Percentiles rank a stretch among this genome's conserved stretches.
Conservation (phyloP, 495 filamentous ascomycete genomes). For the Annulohypoxylon stygium region DNA sequence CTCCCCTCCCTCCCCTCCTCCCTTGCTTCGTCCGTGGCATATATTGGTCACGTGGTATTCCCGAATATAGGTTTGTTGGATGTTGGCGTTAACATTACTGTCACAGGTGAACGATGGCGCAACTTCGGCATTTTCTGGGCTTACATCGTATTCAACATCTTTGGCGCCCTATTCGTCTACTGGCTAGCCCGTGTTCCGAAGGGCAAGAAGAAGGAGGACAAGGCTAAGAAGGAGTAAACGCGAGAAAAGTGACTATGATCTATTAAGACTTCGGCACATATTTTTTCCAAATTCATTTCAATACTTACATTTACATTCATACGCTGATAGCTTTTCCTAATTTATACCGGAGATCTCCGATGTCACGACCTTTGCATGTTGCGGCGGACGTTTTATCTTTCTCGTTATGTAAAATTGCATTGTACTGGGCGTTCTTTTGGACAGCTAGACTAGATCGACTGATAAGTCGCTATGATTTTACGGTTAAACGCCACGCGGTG, state of each 20-base stretch:
- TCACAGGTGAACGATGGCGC: conserved; percentile 68
- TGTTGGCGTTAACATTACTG: conserved; percentile 28
- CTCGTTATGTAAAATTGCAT: conserved; percentile 25
- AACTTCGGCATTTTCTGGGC: conserved; percentile 78
- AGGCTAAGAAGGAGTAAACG: conserved; percentile 46
- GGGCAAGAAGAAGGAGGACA: conserved; percentile 63
- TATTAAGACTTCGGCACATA: neutral
- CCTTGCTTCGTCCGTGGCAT: neutral
- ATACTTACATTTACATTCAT: neutral
- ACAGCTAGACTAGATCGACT: conserved; percentile 8
- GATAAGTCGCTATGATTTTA: neutral
- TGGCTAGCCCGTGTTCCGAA: conserved; percentile 85
- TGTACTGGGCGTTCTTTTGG: conserved; percentile 21
- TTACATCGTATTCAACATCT: conserved; percentile 83
- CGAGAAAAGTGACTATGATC: neutral
- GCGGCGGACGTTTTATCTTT: conserved; percentile 7
- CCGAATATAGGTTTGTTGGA: neutral
- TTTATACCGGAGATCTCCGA: neutral
- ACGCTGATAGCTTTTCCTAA: neutral
- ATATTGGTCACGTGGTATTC: neutral
- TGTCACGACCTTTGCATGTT: neutral
- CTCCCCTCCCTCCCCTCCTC: neutral
- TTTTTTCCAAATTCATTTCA: neutral
- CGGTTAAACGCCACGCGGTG: neutral
- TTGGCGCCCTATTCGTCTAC: conserved; percentile 79